phyloP scores from a whole-genome alignment of 2,329 filamentous ascomycete genomes.

The Coniochaeta sp. region DNA sequence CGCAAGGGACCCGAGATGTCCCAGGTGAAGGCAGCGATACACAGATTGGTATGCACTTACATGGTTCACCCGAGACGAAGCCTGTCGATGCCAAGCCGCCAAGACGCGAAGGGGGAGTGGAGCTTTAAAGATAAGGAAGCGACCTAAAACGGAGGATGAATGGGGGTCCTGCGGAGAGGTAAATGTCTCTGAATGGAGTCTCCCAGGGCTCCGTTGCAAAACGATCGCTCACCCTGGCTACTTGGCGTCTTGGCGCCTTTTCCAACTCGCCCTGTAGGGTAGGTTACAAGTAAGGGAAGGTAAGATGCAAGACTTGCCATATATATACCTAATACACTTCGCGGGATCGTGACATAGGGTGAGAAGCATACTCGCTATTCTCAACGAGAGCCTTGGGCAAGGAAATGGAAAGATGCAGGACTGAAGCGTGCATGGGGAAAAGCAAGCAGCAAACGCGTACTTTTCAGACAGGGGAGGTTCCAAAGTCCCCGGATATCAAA shows the following conservation, averaged over 20 bases:
- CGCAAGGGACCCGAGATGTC: not conserved
- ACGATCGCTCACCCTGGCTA: not conserved
- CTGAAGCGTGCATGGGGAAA: not conserved
- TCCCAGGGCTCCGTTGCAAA: not conserved
- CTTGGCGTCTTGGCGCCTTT: not conserved
- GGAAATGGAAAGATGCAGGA: not conserved
- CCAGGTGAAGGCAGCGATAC: not conserved
- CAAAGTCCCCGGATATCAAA: not conserved
- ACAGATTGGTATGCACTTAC: not conserved
- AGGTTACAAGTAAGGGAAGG: too few relatives aligned
- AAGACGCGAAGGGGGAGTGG: not conserved
- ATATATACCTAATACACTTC: too few relatives aligned
- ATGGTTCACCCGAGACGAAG: slow-evolving; percentile 1
- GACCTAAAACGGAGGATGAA: not conserved
- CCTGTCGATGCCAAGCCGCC: not conserved
- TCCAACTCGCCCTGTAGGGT: too few relatives aligned
- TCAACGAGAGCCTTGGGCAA: not conserved
- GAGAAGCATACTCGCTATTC: too few relatives aligned
- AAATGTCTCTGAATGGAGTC: not conserved
- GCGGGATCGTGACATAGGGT: too few relatives aligned
- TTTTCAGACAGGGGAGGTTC: not conserved
- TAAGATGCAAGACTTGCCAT: too few relatives aligned
- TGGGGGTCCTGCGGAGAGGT: not conserved
- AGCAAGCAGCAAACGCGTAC: not conserved
- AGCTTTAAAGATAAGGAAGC: not conserved